Evolutionary conservation across 805 yeast species (phyloP), one percentile per base, ranked within the genome.

Genomic region (Yamadazyma kitorensis): DNA sequence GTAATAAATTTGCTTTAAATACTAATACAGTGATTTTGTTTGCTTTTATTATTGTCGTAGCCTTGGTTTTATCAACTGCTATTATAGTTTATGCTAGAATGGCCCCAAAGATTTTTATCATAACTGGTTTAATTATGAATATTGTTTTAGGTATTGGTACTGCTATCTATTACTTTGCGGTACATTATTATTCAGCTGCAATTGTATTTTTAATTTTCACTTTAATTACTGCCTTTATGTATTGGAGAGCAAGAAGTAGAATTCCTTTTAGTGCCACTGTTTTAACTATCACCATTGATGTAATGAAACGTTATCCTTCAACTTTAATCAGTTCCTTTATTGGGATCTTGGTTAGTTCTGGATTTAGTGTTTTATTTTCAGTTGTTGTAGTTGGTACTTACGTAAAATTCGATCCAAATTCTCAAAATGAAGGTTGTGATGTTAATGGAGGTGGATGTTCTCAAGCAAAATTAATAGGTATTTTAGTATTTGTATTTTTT

Each of bases 101-200:
- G 40, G 74, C 73, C 29, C 86, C 96, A 6, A 64, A 70, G 33
- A 61, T 70, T 35, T 87, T 87, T 56, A 84, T 87, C 45, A 71
- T 73, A 35, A 57, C 78, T 17, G 85, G 94, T 2, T 72, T 87
- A 43, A 65, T 84, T 20, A 59, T 80, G 30, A 86, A 86, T 51
- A 68, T 86, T 9, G 47, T 78, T 2, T 57, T 85, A 37, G 86
- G 91, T 3, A 48, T 86, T 17, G 95, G 84, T 12, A 80, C 94
- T 5, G 76, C 87, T 4, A 80, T 88, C 45, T 81, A 76, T 58
- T 85, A 83, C 51, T 70, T 88, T 48, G 79, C 71, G 1, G 68
- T 73, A 45, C 64, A 69, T 20, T 83, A 85, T 57, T 86, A 81
- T 67, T 80, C 91, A 4, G 91, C 94, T 0, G 96, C 87, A 2